These are phyloP conservation scores for Dactylellina sp. DNA, from an alignment of 2,329 filamentous ascomycete species.

Conservation along the genomic window DNA sequence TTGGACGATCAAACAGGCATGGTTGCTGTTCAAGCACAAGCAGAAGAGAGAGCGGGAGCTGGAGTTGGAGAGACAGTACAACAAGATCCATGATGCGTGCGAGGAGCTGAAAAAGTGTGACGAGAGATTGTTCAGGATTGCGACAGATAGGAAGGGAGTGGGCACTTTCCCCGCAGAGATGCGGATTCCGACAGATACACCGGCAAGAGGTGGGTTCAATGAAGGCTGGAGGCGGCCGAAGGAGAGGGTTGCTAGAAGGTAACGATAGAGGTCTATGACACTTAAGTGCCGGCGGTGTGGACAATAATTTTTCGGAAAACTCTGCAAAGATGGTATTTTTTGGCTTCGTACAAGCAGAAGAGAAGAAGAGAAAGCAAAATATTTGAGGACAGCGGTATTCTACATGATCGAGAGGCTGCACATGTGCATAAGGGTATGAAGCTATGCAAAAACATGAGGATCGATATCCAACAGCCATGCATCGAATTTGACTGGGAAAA, in stretches of 20 bases:
- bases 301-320: neutral
- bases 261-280: slow-evolving; percentile 56
- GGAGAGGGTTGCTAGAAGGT: slow-evolving; percentile 57
- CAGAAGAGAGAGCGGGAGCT: slow-evolving; percentile 73
- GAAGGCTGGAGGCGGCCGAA: slow-evolving; percentile 81
- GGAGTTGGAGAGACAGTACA: slow-evolving; percentile 82
- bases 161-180: slow-evolving; percentile 88
- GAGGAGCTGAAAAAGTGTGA: slow-evolving; percentile 78
- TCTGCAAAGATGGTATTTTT: slow-evolving; percentile 17
- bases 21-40: slow-evolving; percentile 81
- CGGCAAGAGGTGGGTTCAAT: slow-evolving; percentile 85
- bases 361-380: slow-evolving; percentile 2
- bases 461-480: slow-evolving; percentile 22
- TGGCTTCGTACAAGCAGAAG: slow-evolving; percentile 11
- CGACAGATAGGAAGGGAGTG: slow-evolving; percentile 90
- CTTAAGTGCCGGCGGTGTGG: no score
- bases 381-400: slow-evolving; percentile 26
- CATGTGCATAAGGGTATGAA: slow-evolving; percentile 35
- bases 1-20: slow-evolving; percentile 99
- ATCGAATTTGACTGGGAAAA: slow-evolving; percentile 13
- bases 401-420: slow-evolving; percentile 36
- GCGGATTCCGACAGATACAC: slow-evolving; percentile 83
- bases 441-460: slow-evolving; percentile 57
- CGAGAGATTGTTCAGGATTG: slow-evolving; percentile 79
- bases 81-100: slow-evolving; percentile 84